phyloP scores from a whole-genome alignment of 2,329 filamentous ascomycete genomes.

The Cladophialophora immunda region DNA sequence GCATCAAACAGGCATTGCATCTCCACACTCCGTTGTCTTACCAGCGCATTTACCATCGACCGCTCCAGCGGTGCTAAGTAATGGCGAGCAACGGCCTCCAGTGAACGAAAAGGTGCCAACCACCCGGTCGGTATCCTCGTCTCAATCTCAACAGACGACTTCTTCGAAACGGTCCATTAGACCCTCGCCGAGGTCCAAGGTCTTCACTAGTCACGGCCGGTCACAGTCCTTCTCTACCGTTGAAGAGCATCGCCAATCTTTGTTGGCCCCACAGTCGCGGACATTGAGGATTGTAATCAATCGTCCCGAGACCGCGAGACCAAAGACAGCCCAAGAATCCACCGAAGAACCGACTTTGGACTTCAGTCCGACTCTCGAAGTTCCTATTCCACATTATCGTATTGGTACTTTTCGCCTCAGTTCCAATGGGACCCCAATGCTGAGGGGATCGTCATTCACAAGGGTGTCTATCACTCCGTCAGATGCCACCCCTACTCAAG shows the following conservation, averaged over 20 bases:
- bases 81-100: conserved; percentile 36
- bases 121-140: conserved; percentile 24
- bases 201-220: conserved; percentile 38
- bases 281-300: conserved; percentile 84
- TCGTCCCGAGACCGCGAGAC: conserved; percentile 69
- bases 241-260: conserved; percentile 65
- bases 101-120: conserved; percentile 3
- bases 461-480: conserved; percentile 63
- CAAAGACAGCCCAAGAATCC: conserved; percentile 69
- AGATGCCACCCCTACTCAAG: conserved; percentile 50
- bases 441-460: conserved; percentile 81
- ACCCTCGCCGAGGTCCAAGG: conserved; percentile 5
- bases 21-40: conserved; percentile 45
- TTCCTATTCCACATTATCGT: conserved; percentile 83
- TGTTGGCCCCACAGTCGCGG: conserved; percentile 60
- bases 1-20: conserved; percentile 47
- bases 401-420: conserved; percentile 85
- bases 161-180: conserved; percentile 20
- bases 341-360: conserved; percentile 36
- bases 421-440: conserved; percentile 74
- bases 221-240: conserved; percentile 77
- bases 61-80: conserved; percentile 39
- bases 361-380: conserved; percentile 69
- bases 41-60: conserved; percentile 66
- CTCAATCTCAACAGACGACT: conserved; percentile 22